Evolutionary conservation across 768 basidiomycete genomes (phyloP).

Genomic region (Coprinopsis cinerea): DNA sequence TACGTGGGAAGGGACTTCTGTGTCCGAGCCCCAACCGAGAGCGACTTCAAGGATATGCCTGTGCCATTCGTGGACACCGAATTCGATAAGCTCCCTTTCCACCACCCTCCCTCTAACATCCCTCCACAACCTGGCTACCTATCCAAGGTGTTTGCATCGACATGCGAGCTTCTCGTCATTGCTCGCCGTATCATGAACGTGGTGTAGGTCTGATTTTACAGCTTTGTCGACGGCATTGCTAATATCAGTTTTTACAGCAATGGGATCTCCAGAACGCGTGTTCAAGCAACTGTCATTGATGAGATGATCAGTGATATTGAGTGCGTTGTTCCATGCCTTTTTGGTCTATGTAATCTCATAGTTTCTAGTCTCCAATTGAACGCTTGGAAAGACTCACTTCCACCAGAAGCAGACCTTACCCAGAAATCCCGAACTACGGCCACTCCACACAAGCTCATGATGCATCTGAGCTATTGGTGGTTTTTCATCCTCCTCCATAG

Average conservation of each 20-base stretch:
- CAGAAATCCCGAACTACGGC: slow-evolving; percentile 40
- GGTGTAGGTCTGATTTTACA: slow-evolving; percentile 48
- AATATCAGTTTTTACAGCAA: slow-evolving; percentile 27
- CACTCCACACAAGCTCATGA: slow-evolving; percentile 49
- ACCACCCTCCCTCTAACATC: slow-evolving; percentile 33
- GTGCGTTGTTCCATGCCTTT: slow-evolving; percentile 23
- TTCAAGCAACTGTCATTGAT: slow-evolving; percentile 35
- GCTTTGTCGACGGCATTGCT: not conserved
- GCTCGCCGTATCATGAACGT: slow-evolving; percentile 49
- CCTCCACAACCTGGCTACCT: slow-evolving; percentile 35
- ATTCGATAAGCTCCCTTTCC: slow-evolving; percentile 45
- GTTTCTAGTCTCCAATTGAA: slow-evolving; percentile 36
- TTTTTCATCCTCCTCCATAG: slow-evolving; percentile 55
- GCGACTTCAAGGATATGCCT: slow-evolving; percentile 31
- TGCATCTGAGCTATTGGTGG: slow-evolving; percentile 56
- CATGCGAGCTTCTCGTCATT: slow-evolving; percentile 44
- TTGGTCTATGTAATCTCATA: not conserved
- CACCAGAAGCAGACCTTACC: slow-evolving; percentile 46
- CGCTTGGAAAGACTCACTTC: slow-evolving; percentile 40
- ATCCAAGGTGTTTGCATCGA: slow-evolving; percentile 43
- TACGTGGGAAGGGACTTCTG: slow-evolving; percentile 61
- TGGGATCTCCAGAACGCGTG: slow-evolving; percentile 32
- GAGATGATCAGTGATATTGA: slow-evolving; percentile 49
- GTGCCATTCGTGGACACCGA: slow-evolving; percentile 44
- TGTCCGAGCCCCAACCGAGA: slow-evolving; percentile 29